A percentile compares a stretch with the other conserved stretches of the same genome.
Conservation (phyloP, 176 grass and related monocot species). For the Luzula sylvatica region DNA sequence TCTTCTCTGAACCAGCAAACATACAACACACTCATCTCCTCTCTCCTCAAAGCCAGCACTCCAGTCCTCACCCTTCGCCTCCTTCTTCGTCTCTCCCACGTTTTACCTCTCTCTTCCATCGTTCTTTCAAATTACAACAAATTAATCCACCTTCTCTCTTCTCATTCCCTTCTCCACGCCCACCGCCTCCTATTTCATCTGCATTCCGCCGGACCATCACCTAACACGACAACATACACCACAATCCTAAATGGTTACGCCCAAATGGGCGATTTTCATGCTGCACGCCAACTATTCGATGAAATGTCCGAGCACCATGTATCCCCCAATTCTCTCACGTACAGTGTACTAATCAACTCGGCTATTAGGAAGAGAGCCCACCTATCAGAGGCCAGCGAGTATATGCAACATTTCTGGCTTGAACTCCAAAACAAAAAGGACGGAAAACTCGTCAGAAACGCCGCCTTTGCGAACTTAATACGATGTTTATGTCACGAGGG, state of each 20-base stretch:
- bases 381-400: constrained; percentile 21
- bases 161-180: constrained; percentile 22
- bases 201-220: constrained; percentile 21
- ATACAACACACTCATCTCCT: constrained; percentile 27
- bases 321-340: constrained; percentile 50
- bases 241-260: constrained; percentile 56
- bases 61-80: constrained; percentile 55
- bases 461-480: constrained; percentile 74
- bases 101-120: constrained; percentile 12
- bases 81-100: constrained; percentile 22
- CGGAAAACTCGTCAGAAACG: constrained; percentile 36
- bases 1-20: constrained; percentile 18
- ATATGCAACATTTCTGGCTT: constrained; percentile 41
- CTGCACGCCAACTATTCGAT: constrained; percentile 52
- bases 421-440: constrained; percentile 15
- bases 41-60: constrained; percentile 37
- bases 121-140: constrained; percentile 57
- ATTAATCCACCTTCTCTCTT: constrained; percentile 44
- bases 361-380: constrained; percentile 40
- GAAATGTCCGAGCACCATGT: constrained; percentile 46
- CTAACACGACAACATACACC: constrained; percentile 43
- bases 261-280: constrained; percentile 18
- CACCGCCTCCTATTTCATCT: constrained; percentile 48
- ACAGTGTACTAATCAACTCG: constrained; percentile 50
- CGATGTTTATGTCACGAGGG: constrained; percentile 57